phyloP scores from a whole-genome alignment of 1,284 basidiomycete genomes.

The Cryptococcus deneoformans region DNA sequence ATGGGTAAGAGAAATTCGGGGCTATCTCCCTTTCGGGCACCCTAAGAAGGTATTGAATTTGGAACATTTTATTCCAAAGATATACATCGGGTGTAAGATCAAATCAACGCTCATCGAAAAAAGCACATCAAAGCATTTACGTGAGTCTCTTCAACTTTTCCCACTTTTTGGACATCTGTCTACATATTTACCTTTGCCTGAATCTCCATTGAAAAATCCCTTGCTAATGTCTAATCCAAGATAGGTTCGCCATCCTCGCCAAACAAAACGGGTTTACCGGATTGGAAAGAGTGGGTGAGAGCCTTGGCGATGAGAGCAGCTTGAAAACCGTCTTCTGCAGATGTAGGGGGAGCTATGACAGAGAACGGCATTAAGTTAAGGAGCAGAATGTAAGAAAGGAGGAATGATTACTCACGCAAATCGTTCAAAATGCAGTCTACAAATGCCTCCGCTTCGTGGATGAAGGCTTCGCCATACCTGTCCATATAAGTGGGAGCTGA shows the following conservation, averaged over 20 bases:
- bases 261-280: slow-evolving; percentile 16
- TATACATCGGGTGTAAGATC: too few relatives aligned
- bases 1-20: too few relatives aligned
- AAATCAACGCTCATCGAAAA: too few relatives aligned
- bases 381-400: background rate
- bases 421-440: slow-evolving; percentile 16
- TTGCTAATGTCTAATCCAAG: background rate
- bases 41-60: too few relatives aligned
- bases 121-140: too few relatives aligned
- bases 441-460: slow-evolving; percentile 20
- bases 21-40: too few relatives aligned
- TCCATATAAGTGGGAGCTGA: slow-evolving; percentile 15
- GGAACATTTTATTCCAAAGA: too few relatives aligned
- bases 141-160: too few relatives aligned
- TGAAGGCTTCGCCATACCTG: slow-evolving; percentile 25
- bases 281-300: slow-evolving; percentile 10
- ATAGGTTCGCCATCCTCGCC: slow-evolving; percentile 13
- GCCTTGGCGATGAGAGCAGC: slow-evolving; percentile 21
- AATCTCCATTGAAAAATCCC: too few relatives aligned
- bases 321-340: slow-evolving; percentile 18
- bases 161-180: too few relatives aligned
- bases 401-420: slow-evolving; percentile 9
- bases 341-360: slow-evolving; percentile 4
- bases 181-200: too few relatives aligned
- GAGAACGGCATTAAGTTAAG: background rate